Evolutionary conservation across 805 yeast species (phyloP).

Genomic region (Candida schatavii): DNA sequence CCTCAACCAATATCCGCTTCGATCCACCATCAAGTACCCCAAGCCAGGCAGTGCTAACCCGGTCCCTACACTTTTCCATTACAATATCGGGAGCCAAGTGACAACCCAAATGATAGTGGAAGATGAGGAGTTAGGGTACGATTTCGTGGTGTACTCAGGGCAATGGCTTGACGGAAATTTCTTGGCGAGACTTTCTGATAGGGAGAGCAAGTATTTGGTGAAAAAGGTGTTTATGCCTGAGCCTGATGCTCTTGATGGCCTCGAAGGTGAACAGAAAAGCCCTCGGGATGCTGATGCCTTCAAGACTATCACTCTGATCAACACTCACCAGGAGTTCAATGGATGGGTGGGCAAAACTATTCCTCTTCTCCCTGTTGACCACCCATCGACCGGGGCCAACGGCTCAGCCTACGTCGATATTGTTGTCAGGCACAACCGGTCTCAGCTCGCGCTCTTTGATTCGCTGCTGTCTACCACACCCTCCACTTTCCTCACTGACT

Average conservation of each 20-base stretch:
- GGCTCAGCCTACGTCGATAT: conserved; percentile 71
- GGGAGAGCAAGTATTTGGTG: conserved; percentile 54
- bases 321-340: conserved; percentile 22
- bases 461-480: conserved; percentile 45
- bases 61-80: conserved; percentile 41
- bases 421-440: conserved; percentile 49
- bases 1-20: conserved; percentile 45
- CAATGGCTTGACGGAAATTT: conserved; percentile 55
- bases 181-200: conserved; percentile 60
- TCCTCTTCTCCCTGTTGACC: conserved; percentile 14
- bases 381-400: too few relatives aligned
- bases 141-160: conserved; percentile 57
- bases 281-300: too few relatives aligned
- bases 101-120: background rate
- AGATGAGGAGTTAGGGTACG: conserved; percentile 31
- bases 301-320: conserved; percentile 33
- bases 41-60: conserved; percentile 72
- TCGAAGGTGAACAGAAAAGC: too few relatives aligned
- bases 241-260: conserved; percentile 21
- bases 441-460: conserved; percentile 76
- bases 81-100: conserved; percentile 14
- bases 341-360: conserved; percentile 61
- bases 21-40: conserved; percentile 57
- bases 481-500: conserved; percentile 41
- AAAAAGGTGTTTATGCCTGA: conserved; percentile 37